Percentiles rank a stretch among this genome's conserved stretches.
phyloP scores from a whole-genome alignment of 2,329 filamentous ascomycete species.

The Gremmenia infestans region DNA sequence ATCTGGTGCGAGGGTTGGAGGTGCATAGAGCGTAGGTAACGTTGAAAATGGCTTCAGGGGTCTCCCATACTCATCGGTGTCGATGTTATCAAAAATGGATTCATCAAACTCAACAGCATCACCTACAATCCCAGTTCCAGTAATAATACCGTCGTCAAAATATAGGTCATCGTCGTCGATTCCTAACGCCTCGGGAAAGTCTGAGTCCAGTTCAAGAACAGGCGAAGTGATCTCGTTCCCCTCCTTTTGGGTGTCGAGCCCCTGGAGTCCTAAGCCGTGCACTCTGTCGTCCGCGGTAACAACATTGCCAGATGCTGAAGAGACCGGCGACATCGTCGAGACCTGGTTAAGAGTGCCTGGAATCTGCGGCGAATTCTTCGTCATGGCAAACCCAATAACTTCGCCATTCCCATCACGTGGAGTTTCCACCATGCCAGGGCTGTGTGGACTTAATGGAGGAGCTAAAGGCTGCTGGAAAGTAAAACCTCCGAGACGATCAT shows the following conservation, averaged over 20 bases:
- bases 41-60: constrained; percentile 42
- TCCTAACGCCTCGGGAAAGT: constrained; percentile 11
- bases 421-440: constrained; percentile 43
- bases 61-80: constrained; percentile 57
- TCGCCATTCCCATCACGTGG: constrained; percentile 52
- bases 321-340: constrained; percentile 11
- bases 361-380: constrained; percentile 26
- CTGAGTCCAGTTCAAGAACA: constrained; percentile 5
- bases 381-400: constrained; percentile 50
- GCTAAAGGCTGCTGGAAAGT: constrained; percentile 41
- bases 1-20: constrained; percentile 19
- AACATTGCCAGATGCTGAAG: background rate
- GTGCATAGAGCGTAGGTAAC: constrained; percentile 27
- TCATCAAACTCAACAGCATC: constrained; percentile 63
- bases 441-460: constrained; percentile 48
- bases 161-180: constrained; percentile 59
- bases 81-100: constrained; percentile 65
- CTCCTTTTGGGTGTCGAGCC: constrained; percentile 9
- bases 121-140: constrained; percentile 39
- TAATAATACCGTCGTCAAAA: constrained; percentile 58
- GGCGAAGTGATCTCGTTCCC: background rate
- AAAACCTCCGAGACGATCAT: constrained; percentile 24
- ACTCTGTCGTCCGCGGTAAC: background rate
- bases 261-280: constrained; percentile 23
- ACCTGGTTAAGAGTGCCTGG: constrained; percentile 12